Conservation (phyloP, 2,329 filamentous ascomycete genomes). For the Pseudopithomyces chartarum region DNA sequence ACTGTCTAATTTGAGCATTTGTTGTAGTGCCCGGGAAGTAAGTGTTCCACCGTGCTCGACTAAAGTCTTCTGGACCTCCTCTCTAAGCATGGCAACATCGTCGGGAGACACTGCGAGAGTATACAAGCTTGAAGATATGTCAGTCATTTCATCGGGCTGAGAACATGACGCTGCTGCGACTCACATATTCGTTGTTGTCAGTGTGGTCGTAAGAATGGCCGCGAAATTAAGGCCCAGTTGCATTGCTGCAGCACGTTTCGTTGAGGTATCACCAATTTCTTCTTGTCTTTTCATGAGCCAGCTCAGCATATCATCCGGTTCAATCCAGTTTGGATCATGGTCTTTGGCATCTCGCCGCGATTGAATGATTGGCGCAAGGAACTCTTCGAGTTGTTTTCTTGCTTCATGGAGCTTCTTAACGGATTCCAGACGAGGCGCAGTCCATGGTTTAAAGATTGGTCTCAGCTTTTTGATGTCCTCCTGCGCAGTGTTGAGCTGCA, state of each 20-base stretch:
- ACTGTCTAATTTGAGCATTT: slow-evolving; percentile 43
- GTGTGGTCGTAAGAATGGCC: slow-evolving; percentile 38
- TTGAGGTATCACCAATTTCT: slow-evolving; percentile 14
- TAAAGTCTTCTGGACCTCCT: slow-evolving; percentile 49
- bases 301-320: slow-evolving; percentile 45
- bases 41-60: slow-evolving; percentile 39
- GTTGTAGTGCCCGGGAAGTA: slow-evolving; percentile 34
- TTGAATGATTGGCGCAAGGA: slow-evolving; percentile 32
- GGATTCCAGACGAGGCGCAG: slow-evolving; percentile 31
- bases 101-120: slow-evolving; percentile 41
- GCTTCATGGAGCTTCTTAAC: slow-evolving; percentile 25
- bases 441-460: slow-evolving; percentile 30
- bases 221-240: slow-evolving; percentile 37
- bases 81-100: slow-evolving; percentile 48
- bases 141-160: neutral
- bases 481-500: slow-evolving; percentile 36
- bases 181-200: slow-evolving; percentile 29
- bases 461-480: slow-evolving; percentile 31
- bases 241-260: slow-evolving; percentile 11
- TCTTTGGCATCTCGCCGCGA: slow-evolving; percentile 27
- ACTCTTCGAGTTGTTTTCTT: slow-evolving; percentile 16
- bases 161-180: neutral
- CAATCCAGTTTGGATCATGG: slow-evolving; percentile 35
- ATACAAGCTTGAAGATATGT: slow-evolving; percentile 28
- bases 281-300: slow-evolving; percentile 39